Base-by-base conservation (phyloP, 2,329 filamentous ascomycete genomes). In the Colletotrichum sp. region DNA sequence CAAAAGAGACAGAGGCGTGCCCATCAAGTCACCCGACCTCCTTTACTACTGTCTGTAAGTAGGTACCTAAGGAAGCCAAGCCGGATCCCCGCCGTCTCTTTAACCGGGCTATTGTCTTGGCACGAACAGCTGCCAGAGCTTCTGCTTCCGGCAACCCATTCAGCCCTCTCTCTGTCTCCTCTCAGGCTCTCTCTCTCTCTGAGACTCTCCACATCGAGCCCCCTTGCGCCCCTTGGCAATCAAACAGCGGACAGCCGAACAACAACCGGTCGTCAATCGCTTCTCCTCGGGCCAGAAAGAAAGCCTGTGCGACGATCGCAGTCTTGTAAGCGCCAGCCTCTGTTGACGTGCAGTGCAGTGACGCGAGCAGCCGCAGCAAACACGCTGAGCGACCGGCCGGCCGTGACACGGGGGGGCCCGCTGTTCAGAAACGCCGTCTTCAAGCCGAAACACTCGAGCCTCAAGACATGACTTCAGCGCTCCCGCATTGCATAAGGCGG, bases 151-250 rank as follows among this genome's bases (percentile, higher is more conserved):
- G 30, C 57, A 30, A 60, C 57, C 57, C 9, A 15, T n/a, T 18
- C 58, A 52, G 43, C 43, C n/a, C 58, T 36, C 38, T 43, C 58
- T 36, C 38, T 48, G 38, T 48, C 38, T 48, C 38, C 38, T 48
- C 38, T 3, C 18, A 48, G 38, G 38, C 58, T 61, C 38, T 48
- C 16, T 61, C 38, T 48, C 16, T 73, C 15, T 71, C 71, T 69
- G 71, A 68, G 71, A 73, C 71, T 64, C 48, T 71, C 67, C 58
- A 36, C 52, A 65, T 16, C 26, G 34, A 48, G 32, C 24, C 61
- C 72, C 72, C 38, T 32, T 43, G 15, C 16, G 52, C 67, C 72
- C 61, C 61, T 71, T 71, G 72, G 61, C 72, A 74, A 71, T 67
- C 36, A 74, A 73, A 67, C 15, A 13, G 26, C 21, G 3, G 28